Conservation (phyloP, 805 yeast species). For the Metschnikowia shivogae region DNA sequence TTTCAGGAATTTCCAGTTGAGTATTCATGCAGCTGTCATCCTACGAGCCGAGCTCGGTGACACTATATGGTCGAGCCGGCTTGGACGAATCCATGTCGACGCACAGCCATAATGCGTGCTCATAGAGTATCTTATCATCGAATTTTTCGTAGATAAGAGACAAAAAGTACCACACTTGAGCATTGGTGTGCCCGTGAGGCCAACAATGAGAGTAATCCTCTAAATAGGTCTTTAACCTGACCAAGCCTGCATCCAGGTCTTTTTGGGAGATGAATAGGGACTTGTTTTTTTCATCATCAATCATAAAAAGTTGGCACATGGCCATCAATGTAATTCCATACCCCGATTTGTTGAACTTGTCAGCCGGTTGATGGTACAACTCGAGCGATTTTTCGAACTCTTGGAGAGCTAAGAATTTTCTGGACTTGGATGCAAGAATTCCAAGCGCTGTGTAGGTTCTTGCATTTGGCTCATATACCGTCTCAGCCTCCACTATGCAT, state of each 20-base stretch:
- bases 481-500: constrained; percentile 69
- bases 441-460: constrained; percentile 51
- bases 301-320: constrained; percentile 45
- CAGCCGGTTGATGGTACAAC: constrained; percentile 21
- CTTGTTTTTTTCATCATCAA: constrained; percentile 31
- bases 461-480: constrained; percentile 41
- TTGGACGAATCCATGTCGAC: constrained; percentile 59
- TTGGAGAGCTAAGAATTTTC: constrained; percentile 49
- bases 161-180: constrained; percentile 69
- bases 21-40: too few relatives aligned
- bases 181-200: constrained; percentile 37
- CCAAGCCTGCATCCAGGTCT: constrained; percentile 59
- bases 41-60: background rate
- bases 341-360: constrained; percentile 24
- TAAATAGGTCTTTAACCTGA: constrained; percentile 47
- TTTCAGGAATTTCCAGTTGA: too few relatives aligned
- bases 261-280: constrained; percentile 48
- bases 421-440: constrained; percentile 37
- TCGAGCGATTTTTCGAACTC: constrained; percentile 65
- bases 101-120: constrained; percentile 55
- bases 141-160: constrained; percentile 58
- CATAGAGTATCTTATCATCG: constrained; percentile 47
- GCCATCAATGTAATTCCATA: constrained; percentile 55
- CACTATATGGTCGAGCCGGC: constrained; percentile 45
- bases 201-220: constrained; percentile 35